phyloP scores from a whole-genome alignment of 768 basidiomycete genomes.

The Psilocybe sp. region DNA sequence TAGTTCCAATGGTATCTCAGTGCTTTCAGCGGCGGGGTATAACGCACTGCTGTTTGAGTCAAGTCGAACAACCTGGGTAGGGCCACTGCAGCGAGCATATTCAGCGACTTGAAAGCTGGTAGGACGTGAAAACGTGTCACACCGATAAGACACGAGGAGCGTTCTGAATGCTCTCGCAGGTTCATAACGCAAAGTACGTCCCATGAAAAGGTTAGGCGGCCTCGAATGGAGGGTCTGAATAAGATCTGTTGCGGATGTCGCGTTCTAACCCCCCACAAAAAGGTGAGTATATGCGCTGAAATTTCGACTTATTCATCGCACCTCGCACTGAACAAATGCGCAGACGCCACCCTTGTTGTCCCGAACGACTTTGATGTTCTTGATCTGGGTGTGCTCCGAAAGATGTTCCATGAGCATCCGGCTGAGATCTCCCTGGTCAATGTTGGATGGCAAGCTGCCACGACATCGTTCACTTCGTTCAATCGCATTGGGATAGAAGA shows the following conservation, averaged over 20 bases:
- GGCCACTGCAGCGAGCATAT: slow-evolving; percentile 26
- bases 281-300: slow-evolving; percentile 8
- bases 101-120: background rate
- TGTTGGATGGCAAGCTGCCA: slow-evolving; percentile 62
- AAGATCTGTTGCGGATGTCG: slow-evolving; percentile 52
- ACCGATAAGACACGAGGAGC: slow-evolving; percentile 70
- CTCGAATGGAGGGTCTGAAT: slow-evolving; percentile 57
- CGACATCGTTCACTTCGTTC: slow-evolving; percentile 6
- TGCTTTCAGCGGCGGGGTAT: slow-evolving; percentile 16
- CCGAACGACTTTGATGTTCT: slow-evolving; percentile 68
- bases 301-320: slow-evolving; percentile 24
- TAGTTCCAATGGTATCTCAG: slow-evolving; percentile 41
- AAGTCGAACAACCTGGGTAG: slow-evolving; percentile 32
- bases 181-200: slow-evolving; percentile 74
- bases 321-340: slow-evolving; percentile 86
- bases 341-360: slow-evolving; percentile 78
- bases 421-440: slow-evolving; percentile 63
- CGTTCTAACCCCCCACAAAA: slow-evolving; percentile 41
- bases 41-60: slow-evolving; percentile 8
- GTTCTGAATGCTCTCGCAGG: slow-evolving; percentile 74
- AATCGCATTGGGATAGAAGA: background rate
- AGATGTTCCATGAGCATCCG: slow-evolving; percentile 63
- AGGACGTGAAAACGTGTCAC: background rate
- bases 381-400: slow-evolving; percentile 61
- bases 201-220: slow-evolving; percentile 63